Evolutionary conservation across 352 stramenopile species (phyloP), one percentile per base, ranked within the genome.

Genomic region (Peronospora destructor): DNA sequence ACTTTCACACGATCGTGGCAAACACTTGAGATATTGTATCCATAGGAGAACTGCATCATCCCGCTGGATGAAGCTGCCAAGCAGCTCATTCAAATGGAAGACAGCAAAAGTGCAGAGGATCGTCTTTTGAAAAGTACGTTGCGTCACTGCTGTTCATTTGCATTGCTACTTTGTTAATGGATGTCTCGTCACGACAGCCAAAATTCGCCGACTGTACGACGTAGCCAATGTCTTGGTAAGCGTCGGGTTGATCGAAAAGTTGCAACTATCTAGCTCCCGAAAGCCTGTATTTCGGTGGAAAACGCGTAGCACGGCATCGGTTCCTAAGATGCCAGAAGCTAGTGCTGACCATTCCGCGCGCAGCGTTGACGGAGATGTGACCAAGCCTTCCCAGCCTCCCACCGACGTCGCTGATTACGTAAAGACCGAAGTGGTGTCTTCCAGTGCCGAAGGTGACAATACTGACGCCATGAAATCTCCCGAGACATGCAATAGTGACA

Each of bases 191-290:
- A 49, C n/a, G 1, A 47, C 60, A 93, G 83, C 94, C 39, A 98
- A 97, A 56, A 96, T 98, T 53, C 86, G 95, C 13, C 79, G 95
- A 19, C 79, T 98, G 21, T 98, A 98, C 53, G 95, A 98, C 51
- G 96, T 98, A 61, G 95, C 94, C 8, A 98, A 98, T 63, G 94
- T 98, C 6, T 81, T 98, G 17, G 74, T 93, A 2, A 91, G 79
- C 42, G 75, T 98, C 11, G 90, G 91, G 0, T 72, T 98, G 29
- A 91, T 97, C 28, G 78, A 94, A 52, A 97, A 97, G 51, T 56
- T 91, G 29, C 83, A 89, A 43, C 51, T 93, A 10, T 84, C 78
- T 2, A 84, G 84, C 53, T 87, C 76, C 6, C 80, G 83, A 28
- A 93, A 93, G 44, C 83, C 83, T 6, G 67, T 90, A 2, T 93